Conservation (phyloP, 2,329 filamentous ascomycete species). For the Epichloe amarillans region DNA sequence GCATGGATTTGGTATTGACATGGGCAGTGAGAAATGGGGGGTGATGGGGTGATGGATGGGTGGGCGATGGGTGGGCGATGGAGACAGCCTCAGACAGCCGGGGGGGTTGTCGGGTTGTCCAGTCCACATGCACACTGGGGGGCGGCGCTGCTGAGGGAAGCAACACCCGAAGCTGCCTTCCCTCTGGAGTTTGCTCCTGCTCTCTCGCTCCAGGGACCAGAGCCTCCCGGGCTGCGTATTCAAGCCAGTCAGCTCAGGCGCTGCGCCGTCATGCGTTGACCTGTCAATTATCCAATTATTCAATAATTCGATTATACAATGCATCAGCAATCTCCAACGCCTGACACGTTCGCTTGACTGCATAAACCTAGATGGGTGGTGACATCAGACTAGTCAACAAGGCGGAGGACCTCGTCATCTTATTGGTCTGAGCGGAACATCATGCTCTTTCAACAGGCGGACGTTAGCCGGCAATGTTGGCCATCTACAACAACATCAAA, state of each 20-base stretch:
- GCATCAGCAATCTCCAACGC: too few species aligned
- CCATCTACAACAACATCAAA: too few species aligned
- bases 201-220: not conserved
- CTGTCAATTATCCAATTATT: too few species aligned
- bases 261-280: not conserved
- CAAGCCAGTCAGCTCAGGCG: not conserved
- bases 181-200: not conserved
- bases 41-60: not conserved
- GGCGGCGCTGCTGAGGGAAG: not conserved
- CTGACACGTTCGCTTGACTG: too few species aligned
- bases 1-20: constrained; percentile 1
- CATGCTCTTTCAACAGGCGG: too few species aligned
- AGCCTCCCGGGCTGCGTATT: not conserved
- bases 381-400: too few species aligned
- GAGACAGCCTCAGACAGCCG: not conserved
- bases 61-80: not conserved
- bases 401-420: too few species aligned
- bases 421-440: too few species aligned
- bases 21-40: not conserved
- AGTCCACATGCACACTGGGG: not conserved
- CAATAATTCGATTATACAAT: too few species aligned
- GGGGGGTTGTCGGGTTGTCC: not conserved
- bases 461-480: too few species aligned
- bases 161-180: not conserved
- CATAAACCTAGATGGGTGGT: too few species aligned